Conservation (phyloP, 495 filamentous ascomycete species). For the Aspergillus cavernicola region DNA sequence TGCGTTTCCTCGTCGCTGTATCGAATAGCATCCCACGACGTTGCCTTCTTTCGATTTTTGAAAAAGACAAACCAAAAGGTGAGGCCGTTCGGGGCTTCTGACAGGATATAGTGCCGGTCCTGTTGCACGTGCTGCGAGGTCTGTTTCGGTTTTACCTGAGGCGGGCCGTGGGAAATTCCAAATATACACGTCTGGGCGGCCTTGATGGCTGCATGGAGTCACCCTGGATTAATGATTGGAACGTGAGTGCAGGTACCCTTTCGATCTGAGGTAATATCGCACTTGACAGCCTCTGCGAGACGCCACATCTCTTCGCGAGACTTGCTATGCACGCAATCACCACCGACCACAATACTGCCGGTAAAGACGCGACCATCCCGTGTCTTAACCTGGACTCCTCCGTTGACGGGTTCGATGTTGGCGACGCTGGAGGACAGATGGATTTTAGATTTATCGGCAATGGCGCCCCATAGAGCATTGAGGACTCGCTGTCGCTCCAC, state of each 20-base stretch:
- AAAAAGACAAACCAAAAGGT: conserved; percentile 38
- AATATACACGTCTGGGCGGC: conserved; percentile 34
- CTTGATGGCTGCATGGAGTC: not conserved
- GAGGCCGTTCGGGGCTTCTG: conserved; percentile 13
- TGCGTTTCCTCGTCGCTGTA: conserved; percentile 34
- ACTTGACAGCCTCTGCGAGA: conserved; percentile 10
- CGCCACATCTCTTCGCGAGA: conserved; percentile 37
- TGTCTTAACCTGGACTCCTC: conserved; percentile 29
- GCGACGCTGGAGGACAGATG: conserved; percentile 27
- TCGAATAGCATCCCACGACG: conserved; percentile 16
- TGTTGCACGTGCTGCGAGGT: conserved; percentile 3
- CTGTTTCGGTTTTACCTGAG: not conserved
- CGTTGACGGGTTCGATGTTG: conserved; percentile 22
- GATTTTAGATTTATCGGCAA: conserved; percentile 33
- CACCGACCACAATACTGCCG: conserved; percentile 46
- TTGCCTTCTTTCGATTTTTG: conserved; percentile 16
- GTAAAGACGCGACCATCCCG: conserved; percentile 33
- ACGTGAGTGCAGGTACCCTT: not conserved
- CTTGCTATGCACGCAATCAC: conserved; percentile 48
- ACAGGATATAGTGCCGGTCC: conserved; percentile 25
- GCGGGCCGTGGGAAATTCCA: conserved; percentile 25
- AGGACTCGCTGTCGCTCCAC: conserved; percentile 32
- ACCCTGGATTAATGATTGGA: not conserved
- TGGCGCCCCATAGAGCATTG: conserved; percentile 26
- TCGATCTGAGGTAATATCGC: not conserved